These are phyloP conservation scores for Falciphora oryzae DNA, from an alignment of 2,329 filamentous ascomycete genomes.

Conservation along the genomic window DNA sequence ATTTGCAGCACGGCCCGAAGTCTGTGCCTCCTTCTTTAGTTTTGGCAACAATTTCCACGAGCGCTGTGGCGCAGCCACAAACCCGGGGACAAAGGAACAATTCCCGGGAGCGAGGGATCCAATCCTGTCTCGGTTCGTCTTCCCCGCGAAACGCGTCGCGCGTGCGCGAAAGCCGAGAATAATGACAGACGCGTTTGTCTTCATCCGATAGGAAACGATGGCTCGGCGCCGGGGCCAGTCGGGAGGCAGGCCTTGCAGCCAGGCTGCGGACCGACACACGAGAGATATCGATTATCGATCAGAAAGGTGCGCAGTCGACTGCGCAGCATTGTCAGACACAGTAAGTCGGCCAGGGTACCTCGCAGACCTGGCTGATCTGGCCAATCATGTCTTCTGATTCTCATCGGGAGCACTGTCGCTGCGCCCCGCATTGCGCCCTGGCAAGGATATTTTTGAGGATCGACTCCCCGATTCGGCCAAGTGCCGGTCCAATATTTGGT, in stretches of 20 bases:
- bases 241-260: too few species aligned
- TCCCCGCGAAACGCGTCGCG: background rate
- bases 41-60: background rate
- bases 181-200: background rate
- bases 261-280: too few species aligned
- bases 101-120: background rate
- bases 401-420: background rate
- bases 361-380: background rate
- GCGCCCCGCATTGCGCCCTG: slow-evolving; percentile 1
- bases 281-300: background rate
- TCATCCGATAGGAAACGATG: background rate
- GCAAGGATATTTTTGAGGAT: background rate
- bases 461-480: background rate
- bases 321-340: background rate
- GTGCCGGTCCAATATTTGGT: background rate
- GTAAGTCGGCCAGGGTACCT: background rate
- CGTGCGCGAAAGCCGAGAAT: background rate
- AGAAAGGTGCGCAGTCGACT: background rate
- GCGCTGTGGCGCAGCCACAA: background rate
- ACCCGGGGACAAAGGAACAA: background rate
- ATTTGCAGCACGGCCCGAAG: background rate
- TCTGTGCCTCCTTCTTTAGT: too few species aligned
- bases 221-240: background rate
- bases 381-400: background rate
- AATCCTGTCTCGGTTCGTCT: background rate